Evolutionary conservation across 306 rosid genomes (phyloP), one percentile per base, ranked within the genome.

Genomic region (Comarum palustre): DNA sequence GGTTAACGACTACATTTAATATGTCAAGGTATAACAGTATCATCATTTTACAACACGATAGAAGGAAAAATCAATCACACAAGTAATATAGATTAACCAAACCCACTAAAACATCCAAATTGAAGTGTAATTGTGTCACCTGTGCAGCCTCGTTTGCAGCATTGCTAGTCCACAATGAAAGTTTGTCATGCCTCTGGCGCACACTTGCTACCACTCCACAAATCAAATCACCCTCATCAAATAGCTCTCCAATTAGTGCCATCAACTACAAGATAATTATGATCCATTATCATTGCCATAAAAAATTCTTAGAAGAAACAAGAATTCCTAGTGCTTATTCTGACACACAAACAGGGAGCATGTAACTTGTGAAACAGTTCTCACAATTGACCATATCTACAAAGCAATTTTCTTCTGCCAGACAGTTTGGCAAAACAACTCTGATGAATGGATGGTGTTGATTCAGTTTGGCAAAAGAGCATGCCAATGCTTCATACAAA

Each of bases 211-310:
- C 97, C 72, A 90, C 97, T 25, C 99, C 99, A 10, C 99, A 95
- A 58, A 91, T 92, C 78, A 90, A 97, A 71, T 95, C 96, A 0
- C 85, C 83, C 68, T 91, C 99, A 61, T 90, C 99, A 59, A 95
- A 84, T 86, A 91, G 97, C 80, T 95, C 99, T 46, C 99, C 99
- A 57, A 95, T 87, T 76, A 95, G 85, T 70, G 99, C 96, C 97
- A 95, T 87, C 86, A 95, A 57, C 97, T 95, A 79, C n/a, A 38
- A 74, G 57, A 71, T 15, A 12, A 75, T 47, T 43, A 34, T 47
- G 70, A 17, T 51, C 41, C 51, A 71, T 73, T 7, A 39, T 47
- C 51, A 68, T 60, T 48, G 29, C 67, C 7, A 43, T 31, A 25
- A 9, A 50, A 15, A 25, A 57, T 29, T 43, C 16, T 20, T 10